Conservation (phyloP, 2,329 filamentous ascomycete species). For the Arthrobotrys sphaeroides region DNA sequence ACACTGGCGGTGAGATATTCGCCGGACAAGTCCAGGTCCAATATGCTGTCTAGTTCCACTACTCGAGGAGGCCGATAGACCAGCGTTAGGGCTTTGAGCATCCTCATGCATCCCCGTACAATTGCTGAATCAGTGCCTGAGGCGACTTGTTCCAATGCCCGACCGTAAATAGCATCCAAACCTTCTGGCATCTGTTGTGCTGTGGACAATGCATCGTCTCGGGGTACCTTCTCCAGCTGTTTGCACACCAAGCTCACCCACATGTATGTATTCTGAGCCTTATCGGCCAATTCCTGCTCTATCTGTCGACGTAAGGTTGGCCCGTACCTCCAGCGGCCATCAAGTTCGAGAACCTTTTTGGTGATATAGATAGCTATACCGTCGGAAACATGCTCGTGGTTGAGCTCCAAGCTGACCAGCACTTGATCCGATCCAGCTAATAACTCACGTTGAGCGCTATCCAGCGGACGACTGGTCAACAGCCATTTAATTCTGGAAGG, state of each 20-base stretch:
- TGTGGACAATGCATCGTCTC: constrained; percentile 39
- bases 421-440: constrained; percentile 55
- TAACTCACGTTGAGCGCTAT: constrained; percentile 5
- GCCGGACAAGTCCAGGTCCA: constrained; percentile 50
- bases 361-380: constrained; percentile 56
- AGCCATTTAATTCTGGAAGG: constrained; percentile 58
- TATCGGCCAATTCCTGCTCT: constrained; percentile 31
- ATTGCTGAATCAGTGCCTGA: constrained; percentile 36
- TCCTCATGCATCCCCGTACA: constrained; percentile 54
- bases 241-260: constrained; percentile 59
- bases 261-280: constrained; percentile 57
- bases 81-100: constrained; percentile 57
- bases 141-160: constrained; percentile 55
- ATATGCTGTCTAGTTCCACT: constrained; percentile 56
- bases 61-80: constrained; percentile 57
- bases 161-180: constrained; percentile 57
- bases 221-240: constrained; percentile 52
- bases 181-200: constrained; percentile 56
- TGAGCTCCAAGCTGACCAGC: constrained; percentile 55
- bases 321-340: neutral
- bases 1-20: constrained; percentile 6
- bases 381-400: constrained; percentile 53
- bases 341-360: constrained; percentile 49
- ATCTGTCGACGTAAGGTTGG: constrained; percentile 29
- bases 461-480: constrained; percentile 58